These are phyloP conservation scores for Xerocomus potaroensis DNA, from an alignment of 768 basidiomycete species.

Conservation along the genomic window DNA sequence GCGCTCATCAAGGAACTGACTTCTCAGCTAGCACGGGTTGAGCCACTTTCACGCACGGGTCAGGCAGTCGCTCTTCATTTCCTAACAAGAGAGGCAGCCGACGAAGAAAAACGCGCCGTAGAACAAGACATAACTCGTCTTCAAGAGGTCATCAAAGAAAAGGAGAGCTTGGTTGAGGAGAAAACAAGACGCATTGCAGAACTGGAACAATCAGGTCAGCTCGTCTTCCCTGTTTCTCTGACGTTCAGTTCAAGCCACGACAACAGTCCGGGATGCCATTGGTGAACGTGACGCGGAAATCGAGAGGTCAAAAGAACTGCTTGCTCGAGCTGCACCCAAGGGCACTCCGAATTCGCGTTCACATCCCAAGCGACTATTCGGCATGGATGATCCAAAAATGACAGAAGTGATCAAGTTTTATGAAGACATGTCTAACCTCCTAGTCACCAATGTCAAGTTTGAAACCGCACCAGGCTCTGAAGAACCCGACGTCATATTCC, in stretches of 20 bases:
- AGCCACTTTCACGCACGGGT: constrained; percentile 49
- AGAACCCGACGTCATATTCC: constrained; percentile 51
- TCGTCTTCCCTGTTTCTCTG: background rate
- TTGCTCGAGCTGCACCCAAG: constrained; percentile 40
- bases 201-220: constrained; percentile 47
- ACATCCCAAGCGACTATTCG: constrained; percentile 33
- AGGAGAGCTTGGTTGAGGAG: constrained; percentile 36
- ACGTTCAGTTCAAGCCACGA: constrained; percentile 1
- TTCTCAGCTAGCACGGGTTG: constrained; percentile 47
- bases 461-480: constrained; percentile 27
- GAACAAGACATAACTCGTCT: constrained; percentile 46
- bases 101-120: constrained; percentile 56
- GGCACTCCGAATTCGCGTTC: constrained; percentile 34
- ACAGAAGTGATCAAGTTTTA: constrained; percentile 67
- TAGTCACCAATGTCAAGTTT: constrained; percentile 59
- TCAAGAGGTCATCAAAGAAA: constrained; percentile 41
- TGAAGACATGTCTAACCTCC: constrained; percentile 80
- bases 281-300: constrained; percentile 63
- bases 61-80: constrained; percentile 56
- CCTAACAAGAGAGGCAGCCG: constrained; percentile 68
- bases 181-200: constrained; percentile 45
- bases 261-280: constrained; percentile 46
- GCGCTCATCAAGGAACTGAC: constrained; percentile 43
- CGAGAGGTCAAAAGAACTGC: constrained; percentile 44
- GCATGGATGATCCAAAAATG: constrained; percentile 54